Evolutionary conservation across 192 early-diverging fungal genomes (phyloP).

Genomic region (Diversispora eburnea): DNA sequence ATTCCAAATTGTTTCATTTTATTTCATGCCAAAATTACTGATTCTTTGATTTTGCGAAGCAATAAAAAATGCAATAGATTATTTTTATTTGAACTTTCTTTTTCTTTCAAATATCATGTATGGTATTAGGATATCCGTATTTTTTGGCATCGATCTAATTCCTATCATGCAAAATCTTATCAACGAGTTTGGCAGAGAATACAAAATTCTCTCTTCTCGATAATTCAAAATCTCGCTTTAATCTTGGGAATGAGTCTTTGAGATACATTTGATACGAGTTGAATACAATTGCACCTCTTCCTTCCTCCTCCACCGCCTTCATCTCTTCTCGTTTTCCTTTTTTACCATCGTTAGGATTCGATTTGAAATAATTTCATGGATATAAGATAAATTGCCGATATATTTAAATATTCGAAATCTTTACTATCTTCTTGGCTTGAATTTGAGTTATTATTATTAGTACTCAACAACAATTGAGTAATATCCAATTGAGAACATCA

Average conservation of each 20-base stretch:
- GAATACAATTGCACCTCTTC: slow-evolving; percentile 66
- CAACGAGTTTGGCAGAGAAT: slow-evolving; percentile 84
- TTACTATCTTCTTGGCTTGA: slow-evolving; percentile 58
- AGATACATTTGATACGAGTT: slow-evolving; percentile 98
- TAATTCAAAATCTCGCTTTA: slow-evolving; percentile 63
- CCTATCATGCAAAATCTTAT: too few relatives aligned
- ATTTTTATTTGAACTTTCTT: slow-evolving; percentile 5
- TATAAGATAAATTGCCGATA: slow-evolving; percentile 83
- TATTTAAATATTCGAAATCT: slow-evolving; percentile 65
- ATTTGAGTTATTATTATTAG: neutral
- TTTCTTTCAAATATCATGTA: slow-evolving; percentile 34
- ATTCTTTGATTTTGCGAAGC: slow-evolving; percentile 86
- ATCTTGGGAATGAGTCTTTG: slow-evolving; percentile 56
- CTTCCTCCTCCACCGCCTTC: slow-evolving; percentile 21
- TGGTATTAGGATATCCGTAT: slow-evolving; percentile 71
- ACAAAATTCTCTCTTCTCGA: slow-evolving; percentile 68
- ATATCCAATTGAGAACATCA: slow-evolving; percentile 53
- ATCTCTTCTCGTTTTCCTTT: neutral
- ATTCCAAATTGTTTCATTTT: slow-evolving; percentile 61
- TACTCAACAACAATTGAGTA: slow-evolving; percentile 45
- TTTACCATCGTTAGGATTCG: neutral
- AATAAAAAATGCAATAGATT: slow-evolving; percentile 72
- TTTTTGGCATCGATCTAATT: slow-evolving; percentile 58
- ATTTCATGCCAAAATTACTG: slow-evolving; percentile 58
- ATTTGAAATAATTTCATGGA: slow-evolving; percentile 64